These are phyloP conservation scores for Colletotrichum lupini DNA, from an alignment of 2,329 filamentous ascomycete genomes.

Conservation along the genomic window DNA sequence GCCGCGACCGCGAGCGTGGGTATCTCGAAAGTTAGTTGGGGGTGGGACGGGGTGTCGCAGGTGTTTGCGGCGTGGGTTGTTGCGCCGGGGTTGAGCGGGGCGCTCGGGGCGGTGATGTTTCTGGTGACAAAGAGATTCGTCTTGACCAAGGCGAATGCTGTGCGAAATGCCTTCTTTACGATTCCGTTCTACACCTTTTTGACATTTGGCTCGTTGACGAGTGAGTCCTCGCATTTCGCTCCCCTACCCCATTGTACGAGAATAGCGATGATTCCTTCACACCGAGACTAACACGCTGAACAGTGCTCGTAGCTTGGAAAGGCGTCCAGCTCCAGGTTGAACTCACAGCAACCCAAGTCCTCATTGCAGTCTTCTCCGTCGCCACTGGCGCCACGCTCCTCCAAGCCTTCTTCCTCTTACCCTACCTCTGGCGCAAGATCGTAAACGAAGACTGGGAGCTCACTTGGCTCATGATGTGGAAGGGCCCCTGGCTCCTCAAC, in stretches of 20 bases:
- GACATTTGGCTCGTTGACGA: slow-evolving; percentile 48
- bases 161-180: slow-evolving; percentile 45
- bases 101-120: slow-evolving; percentile 47
- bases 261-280: background rate
- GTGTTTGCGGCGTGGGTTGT: slow-evolving; percentile 53
- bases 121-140: slow-evolving; percentile 47
- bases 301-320: slow-evolving; percentile 65
- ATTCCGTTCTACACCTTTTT: slow-evolving; percentile 52
- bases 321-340: slow-evolving; percentile 43
- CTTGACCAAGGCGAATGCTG: slow-evolving; percentile 42
- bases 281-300: slow-evolving; percentile 10
- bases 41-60: slow-evolving; percentile 49
- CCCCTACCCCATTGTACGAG: background rate
- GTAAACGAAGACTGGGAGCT: slow-evolving; percentile 63
- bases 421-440: slow-evolving; percentile 62
- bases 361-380: slow-evolving; percentile 55
- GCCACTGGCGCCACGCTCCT: slow-evolving; percentile 54
- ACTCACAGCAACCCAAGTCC: slow-evolving; percentile 37
- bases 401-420: slow-evolving; percentile 60
- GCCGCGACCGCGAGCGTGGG: slow-evolving; percentile 50
- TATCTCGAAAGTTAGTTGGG: slow-evolving; percentile 50
- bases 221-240: slow-evolving; percentile 37
- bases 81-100: slow-evolving; percentile 47
- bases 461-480: slow-evolving; percentile 58
- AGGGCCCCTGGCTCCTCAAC: slow-evolving; percentile 58